Percentiles rank a stretch among this genome's conserved stretches.
Evolutionary conservation across 148 eudicot genomes (phyloP).

Genomic region (Agrostemma githago): DNA sequence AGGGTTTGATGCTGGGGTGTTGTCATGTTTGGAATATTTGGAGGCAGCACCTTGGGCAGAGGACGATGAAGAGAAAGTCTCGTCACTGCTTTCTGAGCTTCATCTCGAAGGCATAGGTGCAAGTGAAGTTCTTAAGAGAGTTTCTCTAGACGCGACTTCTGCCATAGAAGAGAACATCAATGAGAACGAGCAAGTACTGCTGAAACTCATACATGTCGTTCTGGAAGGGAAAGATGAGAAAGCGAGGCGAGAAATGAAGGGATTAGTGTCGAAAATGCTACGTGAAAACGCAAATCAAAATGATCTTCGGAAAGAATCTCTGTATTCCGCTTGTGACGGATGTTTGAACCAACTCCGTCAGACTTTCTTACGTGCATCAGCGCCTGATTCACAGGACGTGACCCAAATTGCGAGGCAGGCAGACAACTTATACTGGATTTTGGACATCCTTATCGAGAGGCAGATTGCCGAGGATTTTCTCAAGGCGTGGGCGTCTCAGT

Average conservation of each 20-base stretch:
- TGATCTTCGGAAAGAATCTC: conserved; percentile 70
- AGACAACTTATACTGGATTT: conserved; percentile 81
- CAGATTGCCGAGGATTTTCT: conserved; percentile 79
- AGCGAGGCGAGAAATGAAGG: conserved; percentile 93
- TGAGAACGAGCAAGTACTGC: conserved; percentile 67
- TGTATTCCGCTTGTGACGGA: conserved; percentile 72
- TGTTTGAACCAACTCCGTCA: conserved; percentile 56
- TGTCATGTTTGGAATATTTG: conserved; percentile 88
- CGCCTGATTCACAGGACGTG: conserved; percentile 45
- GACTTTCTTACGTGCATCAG: conserved; percentile 53
- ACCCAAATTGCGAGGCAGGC: conserved; percentile 79
- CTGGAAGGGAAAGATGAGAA: conserved; percentile 94
- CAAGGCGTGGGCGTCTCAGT: conserved; percentile 64
- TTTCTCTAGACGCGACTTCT: conserved; percentile 50
- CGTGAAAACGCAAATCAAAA: conserved; percentile 67
- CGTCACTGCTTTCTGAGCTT: conserved; percentile 71
- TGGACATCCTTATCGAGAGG: conserved; percentile 80
- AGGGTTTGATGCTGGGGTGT: conserved; percentile 89
- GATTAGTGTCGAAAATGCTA: conserved; percentile 75
- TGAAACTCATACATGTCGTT: conserved; percentile 77
- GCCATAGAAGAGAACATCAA: conserved; percentile 31
- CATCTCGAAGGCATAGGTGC: conserved; percentile 74
- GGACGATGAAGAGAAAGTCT: conserved; percentile 88
- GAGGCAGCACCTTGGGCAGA: conserved; percentile 99
- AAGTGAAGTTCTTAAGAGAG: conserved; percentile 77